Percentiles rank a stretch among this genome's conserved stretches.
Evolutionary conservation across 148 eudicot species (phyloP).

Genomic region (Hydrangea macrophylla): DNA sequence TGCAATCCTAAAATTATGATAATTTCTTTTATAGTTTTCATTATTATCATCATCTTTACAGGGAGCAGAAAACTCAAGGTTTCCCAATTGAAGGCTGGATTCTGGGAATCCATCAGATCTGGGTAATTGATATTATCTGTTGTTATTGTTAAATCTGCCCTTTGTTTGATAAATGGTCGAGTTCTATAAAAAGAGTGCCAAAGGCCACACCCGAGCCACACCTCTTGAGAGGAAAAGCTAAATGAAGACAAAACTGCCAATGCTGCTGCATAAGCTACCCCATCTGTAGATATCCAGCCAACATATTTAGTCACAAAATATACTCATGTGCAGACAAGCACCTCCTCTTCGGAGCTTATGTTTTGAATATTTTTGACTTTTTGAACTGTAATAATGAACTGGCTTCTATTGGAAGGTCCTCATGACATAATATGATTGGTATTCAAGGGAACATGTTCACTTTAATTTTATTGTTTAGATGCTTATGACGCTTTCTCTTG

Average conservation of each 20-base stretch:
- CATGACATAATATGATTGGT: not conserved
- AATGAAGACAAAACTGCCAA: not conserved
- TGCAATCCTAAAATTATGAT: not conserved
- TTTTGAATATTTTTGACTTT: not conserved
- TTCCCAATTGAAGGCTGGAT: conserved; percentile 54
- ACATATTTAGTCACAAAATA: no score
- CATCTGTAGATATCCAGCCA: no score
- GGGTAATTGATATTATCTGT: conserved; percentile 48
- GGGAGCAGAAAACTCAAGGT: conserved; percentile 51
- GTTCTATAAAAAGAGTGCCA: not conserved
- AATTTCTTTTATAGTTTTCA: not conserved
- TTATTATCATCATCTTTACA: conserved; percentile 26
- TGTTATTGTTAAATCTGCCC: not conserved
- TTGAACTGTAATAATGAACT: not conserved
- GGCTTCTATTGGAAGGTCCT: not conserved
- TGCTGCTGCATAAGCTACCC: not conserved
- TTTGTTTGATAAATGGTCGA: not conserved
- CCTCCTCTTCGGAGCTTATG: not conserved
- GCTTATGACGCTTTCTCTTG: conserved; percentile 3
- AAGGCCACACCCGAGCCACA: not conserved
- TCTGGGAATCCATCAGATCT: conserved; percentile 90
- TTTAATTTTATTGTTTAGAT: not conserved
- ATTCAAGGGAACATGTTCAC: conserved; percentile 1
- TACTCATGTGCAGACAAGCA: no score
- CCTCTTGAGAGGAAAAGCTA: not conserved